Conservation (phyloP, 148 eudicot genomes). For the Rhododendron ferrugineum region DNA sequence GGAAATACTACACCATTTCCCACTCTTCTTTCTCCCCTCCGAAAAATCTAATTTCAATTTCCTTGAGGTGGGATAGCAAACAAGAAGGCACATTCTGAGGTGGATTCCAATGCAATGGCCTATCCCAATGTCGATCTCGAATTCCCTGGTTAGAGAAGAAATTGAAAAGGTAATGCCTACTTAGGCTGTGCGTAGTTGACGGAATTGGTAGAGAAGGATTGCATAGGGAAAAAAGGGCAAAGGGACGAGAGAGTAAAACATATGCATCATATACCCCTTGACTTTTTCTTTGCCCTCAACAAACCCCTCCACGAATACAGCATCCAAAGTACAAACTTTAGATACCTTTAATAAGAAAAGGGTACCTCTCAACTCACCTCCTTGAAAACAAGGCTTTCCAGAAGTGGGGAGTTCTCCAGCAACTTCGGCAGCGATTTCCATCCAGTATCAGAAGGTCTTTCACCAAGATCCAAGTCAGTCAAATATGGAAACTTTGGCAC, state of each 20-base stretch:
- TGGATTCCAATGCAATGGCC: not conserved
- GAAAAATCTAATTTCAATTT: not conserved
- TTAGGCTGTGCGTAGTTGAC: no score
- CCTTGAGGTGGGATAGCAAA: constrained; percentile 15
- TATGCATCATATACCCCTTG: no score
- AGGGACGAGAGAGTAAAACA: no score
- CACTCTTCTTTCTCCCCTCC: not conserved
- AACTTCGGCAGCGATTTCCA: not conserved
- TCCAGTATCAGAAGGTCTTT: not conserved
- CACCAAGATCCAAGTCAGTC: not conserved
- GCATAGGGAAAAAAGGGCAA: no score
- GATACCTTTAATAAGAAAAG: no score
- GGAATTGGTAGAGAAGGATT: no score
- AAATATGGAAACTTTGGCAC: not conserved
- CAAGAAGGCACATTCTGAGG: constrained; percentile 13
- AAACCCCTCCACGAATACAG: no score
- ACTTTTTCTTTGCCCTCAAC: no score
- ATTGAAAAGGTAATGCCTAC: not conserved
- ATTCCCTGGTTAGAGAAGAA: not conserved
- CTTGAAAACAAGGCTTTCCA: no score
- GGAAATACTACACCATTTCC: not conserved
- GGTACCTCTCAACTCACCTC: no score
- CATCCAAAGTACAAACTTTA: no score
- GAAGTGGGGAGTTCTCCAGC: no score
- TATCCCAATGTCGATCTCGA: not conserved